Percentiles rank a stretch among this genome's conserved stretches.
phyloP scores from a whole-genome alignment of 495 filamentous ascomycete genomes.

The Penicillium canescens region DNA sequence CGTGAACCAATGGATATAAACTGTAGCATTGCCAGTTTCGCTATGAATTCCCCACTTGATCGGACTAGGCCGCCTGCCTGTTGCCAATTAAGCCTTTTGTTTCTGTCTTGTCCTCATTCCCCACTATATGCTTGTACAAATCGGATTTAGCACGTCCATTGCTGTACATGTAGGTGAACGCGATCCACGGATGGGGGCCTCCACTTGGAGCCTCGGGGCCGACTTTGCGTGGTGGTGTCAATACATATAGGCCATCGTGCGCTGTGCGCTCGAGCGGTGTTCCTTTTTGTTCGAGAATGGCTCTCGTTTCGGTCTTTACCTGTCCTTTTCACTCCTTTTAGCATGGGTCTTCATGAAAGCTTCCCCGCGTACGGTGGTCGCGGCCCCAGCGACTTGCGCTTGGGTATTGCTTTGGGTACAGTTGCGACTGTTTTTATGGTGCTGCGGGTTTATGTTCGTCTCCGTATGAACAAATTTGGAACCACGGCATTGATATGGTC shows the following conservation, averaged over 20 bases:
- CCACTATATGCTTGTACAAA: conserved; percentile 1
- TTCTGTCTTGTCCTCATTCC: conserved; percentile 5
- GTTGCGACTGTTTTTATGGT: conserved; percentile 27
- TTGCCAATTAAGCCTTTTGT: conserved; percentile 16
- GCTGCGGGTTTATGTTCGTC: conserved; percentile 24
- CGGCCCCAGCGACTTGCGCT: conserved; percentile 20
- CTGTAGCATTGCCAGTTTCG: not conserved
- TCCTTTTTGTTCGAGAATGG: conserved; percentile 5
- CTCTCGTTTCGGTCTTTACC: not conserved
- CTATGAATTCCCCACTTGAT: conserved; percentile 11
- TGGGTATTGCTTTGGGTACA: conserved; percentile 19
- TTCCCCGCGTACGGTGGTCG: conserved; percentile 26
- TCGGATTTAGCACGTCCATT: conserved; percentile 9
- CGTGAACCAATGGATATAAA: not conserved
- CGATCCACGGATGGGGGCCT: not conserved
- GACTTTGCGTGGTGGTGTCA: not conserved
- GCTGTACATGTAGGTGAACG: conserved; percentile 1
- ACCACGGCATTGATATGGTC: conserved; percentile 21
- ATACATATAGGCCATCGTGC: not conserved
- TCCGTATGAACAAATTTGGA: conserved; percentile 27
- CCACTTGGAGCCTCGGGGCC: conserved; percentile 6
- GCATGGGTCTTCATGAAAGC: conserved; percentile 17
- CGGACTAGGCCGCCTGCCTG: conserved; percentile 5
- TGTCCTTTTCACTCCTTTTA: conserved; percentile 16
- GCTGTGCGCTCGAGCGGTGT: not conserved